phyloP scores from a whole-genome alignment of 1,284 basidiomycete species.

The Dichomitus squalens region DNA sequence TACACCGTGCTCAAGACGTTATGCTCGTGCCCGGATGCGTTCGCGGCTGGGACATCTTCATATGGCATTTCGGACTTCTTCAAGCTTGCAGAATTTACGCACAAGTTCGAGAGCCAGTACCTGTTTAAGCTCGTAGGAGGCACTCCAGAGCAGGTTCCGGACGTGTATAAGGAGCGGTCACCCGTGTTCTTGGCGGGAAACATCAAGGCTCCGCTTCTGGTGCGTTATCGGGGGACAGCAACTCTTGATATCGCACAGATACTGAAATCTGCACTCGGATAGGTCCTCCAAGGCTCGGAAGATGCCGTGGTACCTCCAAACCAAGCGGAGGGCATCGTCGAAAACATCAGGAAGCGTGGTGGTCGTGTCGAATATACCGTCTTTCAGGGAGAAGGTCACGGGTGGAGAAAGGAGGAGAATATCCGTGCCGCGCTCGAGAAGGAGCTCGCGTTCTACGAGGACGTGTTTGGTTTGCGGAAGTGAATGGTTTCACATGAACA shows the following conservation, averaged over 20 bases:
- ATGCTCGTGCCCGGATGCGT: conserved; percentile 33
- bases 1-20: conserved; percentile 50
- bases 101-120: conserved; percentile 56
- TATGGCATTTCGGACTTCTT: conserved; percentile 51
- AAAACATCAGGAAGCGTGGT: conserved; percentile 40
- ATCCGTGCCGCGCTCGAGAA: conserved; percentile 45
- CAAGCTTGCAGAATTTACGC: conserved; percentile 46
- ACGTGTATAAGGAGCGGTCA: conserved; percentile 48
- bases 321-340: conserved; percentile 51
- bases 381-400: conserved; percentile 57
- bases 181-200: conserved; percentile 49
- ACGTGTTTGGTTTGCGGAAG: conserved; percentile 25
- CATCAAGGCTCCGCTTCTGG: conserved; percentile 51
- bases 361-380: conserved; percentile 48
- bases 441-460: conserved; percentile 45
- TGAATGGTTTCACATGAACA: conserved; percentile 2
- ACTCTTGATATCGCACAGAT: background rate
- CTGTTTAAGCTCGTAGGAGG: conserved; percentile 51
- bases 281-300: conserved; percentile 52
- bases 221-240: conserved; percentile 28
- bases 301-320: conserved; percentile 50
- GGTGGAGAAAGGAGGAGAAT: conserved; percentile 49
- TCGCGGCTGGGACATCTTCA: conserved; percentile 43
- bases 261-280: background rate
- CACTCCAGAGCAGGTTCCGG: conserved; percentile 40